A percentile compares a stretch with the other conserved stretches of the same genome.
phyloP scores from a whole-genome alignment of 176 grass and related monocot genomes.

The Zizania latifolia region DNA sequence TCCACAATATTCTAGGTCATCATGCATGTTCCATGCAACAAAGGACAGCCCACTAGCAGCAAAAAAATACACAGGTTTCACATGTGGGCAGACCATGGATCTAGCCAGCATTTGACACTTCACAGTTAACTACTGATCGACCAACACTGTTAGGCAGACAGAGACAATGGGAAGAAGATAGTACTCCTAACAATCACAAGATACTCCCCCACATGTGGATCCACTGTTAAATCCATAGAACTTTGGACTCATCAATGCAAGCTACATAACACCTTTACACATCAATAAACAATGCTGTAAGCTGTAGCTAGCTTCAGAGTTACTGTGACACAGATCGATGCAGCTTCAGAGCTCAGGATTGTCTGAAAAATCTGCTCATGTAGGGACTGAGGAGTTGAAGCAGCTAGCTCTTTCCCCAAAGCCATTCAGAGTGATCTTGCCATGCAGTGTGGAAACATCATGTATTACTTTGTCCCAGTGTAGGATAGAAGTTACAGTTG shows the following conservation, averaged over 20 bases:
- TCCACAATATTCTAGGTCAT: not conserved
- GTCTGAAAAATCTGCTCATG: conserved; percentile 12
- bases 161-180: not conserved
- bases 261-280: conserved; percentile 34
- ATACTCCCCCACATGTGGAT: conserved; percentile 40
- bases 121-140: conserved; percentile 22
- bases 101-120: conserved; percentile 31
- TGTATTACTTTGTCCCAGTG: conserved; percentile 26
- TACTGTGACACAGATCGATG: not conserved
- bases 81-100: conserved; percentile 27
- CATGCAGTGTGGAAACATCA: conserved; percentile 27
- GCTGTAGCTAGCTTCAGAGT: not conserved
- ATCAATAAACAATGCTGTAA: conserved; percentile 1
- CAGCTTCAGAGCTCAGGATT: conserved; percentile 19
- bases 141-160: conserved; percentile 17
- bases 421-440: conserved; percentile 26
- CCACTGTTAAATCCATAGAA: conserved; percentile 38
- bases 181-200: conserved; percentile 24
- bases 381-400: conserved; percentile 19
- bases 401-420: conserved; percentile 28
- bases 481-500: conserved; percentile 8
- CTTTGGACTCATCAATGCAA: conserved; percentile 47
- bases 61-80: conserved; percentile 39
- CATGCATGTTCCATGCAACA: conserved; percentile 31
- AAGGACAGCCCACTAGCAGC: conserved; percentile 32